Base-by-base conservation (phyloP, 495 filamentous ascomycete species). In the Beverwykella pulmonaria region DNA sequence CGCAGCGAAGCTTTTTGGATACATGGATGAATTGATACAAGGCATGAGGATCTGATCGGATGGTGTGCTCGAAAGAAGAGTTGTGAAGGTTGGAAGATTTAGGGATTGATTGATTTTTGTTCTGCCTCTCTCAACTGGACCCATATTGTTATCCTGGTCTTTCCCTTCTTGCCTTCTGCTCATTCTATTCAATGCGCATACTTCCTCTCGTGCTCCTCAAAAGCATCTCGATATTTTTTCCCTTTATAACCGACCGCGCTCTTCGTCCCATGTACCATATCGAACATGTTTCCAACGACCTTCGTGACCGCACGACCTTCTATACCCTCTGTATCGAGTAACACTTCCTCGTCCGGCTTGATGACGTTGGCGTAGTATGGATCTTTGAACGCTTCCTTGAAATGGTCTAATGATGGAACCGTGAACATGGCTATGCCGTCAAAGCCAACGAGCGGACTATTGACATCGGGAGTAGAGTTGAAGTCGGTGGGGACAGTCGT, bases 401-500 rank as follows among this genome's bases (percentile, higher is more conserved):
- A 58, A 22, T 64, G 52, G 25, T 57, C 6, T 1, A 64, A 32
- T 6, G 34, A 32, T 1, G 61, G 52, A 6, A 57, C 53, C 3
- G 32, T 23, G 30, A 64, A 64, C 23, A 64, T 29, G 9, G 61
- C 61, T 25, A 64, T 64, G n/a, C 61, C 61, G 23, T 64, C 61
- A 27, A 64, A 64, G 36, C 48, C 52, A 6, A 64, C 44, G 0
- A 41, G 53, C 25, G 8, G 2, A 53, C 29, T 26, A 1, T 26
- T 23, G 12, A 41, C 39, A 20, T 65, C 36, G 5, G 53, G 39
- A 2, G 62, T n/a, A 44, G 53, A 52, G n/a, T 27, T n/a, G 53
- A 34, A 30, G 17, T 36, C 25, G 8, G 53, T 39, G 15, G 62
- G 53, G 0, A 59, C 54, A 1, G 48, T 65, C 1, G 1, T 41